Base-by-base conservation (phyloP, 164 flowering plant genomes). In the Annona cherimola region DNA sequence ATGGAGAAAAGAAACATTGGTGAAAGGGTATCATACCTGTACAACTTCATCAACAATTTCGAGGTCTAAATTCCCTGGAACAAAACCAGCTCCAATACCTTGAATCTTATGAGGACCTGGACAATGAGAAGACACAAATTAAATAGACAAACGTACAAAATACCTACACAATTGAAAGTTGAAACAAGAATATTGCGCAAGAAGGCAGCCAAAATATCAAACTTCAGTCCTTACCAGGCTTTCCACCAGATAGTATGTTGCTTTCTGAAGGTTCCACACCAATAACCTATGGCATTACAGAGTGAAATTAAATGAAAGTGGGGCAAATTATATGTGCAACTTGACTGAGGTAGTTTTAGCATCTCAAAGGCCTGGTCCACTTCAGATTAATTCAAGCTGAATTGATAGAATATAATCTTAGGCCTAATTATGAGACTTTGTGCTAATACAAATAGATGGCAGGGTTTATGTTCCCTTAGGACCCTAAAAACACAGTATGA, bases 51-150 rank as follows among this genome's bases (percentile, higher is more conserved):
- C 63, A 61, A 61, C 63, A n/a, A 61, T 26, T 61, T 61, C 63
- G 19, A 61, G 63, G 76, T 92, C 90, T 80, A 91, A 83, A 81
- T 92, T 95, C 57, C 80, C 66, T 4, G 99, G 99, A 8, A 91
- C 84, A 85, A 95, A 95, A 78, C 99, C 98, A 75, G 98, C 98
- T 78, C 97, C 98, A 82, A 92, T 90, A 66, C 99, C 99, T 82
- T 92, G 97, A 86, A 95, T 95, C 83, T 95, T 90, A 86, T 95
- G 99, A 12, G 63, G 63, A 61, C 63, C 63, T 61, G 63, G 26
- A 61, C 19, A 26, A 77, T 41, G 19, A 73, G 18, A 61, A 16
- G 63, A 45, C 16, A 61, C 35, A 18, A 16, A 7, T 61, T 26
- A 61, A 18, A 20, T 5, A 61, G 63, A 20, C 63, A 50, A 50